Evolutionary conservation across 768 basidiomycete species (phyloP).

Genomic region (Suillus subluteus): DNA sequence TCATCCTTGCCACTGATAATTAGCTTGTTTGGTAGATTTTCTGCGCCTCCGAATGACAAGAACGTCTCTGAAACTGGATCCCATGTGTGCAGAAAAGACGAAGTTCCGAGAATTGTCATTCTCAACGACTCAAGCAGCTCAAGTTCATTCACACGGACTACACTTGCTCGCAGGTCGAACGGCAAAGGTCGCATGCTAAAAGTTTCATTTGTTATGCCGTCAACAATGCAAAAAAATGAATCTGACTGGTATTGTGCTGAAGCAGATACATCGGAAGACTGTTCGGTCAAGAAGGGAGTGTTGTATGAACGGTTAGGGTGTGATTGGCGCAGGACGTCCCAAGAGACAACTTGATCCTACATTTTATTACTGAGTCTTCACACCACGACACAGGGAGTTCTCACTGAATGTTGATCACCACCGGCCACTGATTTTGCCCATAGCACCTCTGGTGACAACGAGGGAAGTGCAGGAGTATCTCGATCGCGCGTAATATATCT

Average conservation of each 20-base stretch:
- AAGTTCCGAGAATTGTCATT: slow-evolving; percentile 63
- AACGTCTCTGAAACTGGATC: slow-evolving; percentile 59
- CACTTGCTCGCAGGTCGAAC: slow-evolving; percentile 38
- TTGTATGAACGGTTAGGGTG: slow-evolving; percentile 35
- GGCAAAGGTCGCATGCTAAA: slow-evolving; percentile 54
- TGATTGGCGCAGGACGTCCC: slow-evolving; percentile 57
- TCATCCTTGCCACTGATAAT: slow-evolving; percentile 63
- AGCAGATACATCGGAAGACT: slow-evolving; percentile 52
- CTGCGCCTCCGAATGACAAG: slow-evolving; percentile 42
- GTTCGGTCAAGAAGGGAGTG: slow-evolving; percentile 72
- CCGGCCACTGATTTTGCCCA: slow-evolving; percentile 25
- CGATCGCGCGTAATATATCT: too few species aligned
- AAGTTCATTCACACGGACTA: slow-evolving; percentile 48
- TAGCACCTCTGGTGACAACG: slow-evolving; percentile 7
- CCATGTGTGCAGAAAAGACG: slow-evolving; percentile 72
- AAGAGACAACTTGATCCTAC: slow-evolving; percentile 59
- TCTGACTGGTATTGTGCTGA: slow-evolving; percentile 65
- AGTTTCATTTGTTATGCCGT: slow-evolving; percentile 12
- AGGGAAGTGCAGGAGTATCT: not conserved
- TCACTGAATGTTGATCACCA: slow-evolving; percentile 18
- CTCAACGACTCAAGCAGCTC: slow-evolving; percentile 59
- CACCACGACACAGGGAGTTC: slow-evolving; percentile 8
- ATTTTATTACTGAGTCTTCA: slow-evolving; percentile 4
- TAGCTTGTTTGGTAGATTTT: slow-evolving; percentile 40
- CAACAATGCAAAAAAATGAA: slow-evolving; percentile 14